These are phyloP conservation scores for Cyclocybe aegerita DNA, from an alignment of 768 basidiomycete species.

Conservation along the genomic window DNA sequence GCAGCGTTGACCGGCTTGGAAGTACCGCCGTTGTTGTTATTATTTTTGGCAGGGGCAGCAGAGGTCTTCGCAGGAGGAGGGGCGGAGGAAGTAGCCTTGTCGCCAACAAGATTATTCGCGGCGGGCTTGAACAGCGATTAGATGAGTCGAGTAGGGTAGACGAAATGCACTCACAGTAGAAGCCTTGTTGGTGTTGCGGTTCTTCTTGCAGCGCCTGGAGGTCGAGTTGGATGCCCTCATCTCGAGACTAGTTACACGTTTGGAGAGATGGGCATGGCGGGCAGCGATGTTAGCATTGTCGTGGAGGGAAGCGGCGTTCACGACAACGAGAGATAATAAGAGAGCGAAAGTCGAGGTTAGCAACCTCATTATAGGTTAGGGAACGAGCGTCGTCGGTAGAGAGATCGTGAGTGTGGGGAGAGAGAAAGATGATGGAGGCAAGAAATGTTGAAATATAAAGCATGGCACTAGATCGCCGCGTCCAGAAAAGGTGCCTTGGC, in stretches of 20 bases:
- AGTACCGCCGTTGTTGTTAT: slow-evolving; percentile 11
- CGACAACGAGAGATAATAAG: slow-evolving; percentile 33
- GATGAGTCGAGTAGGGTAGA: background rate
- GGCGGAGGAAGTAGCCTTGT: slow-evolving; percentile 8
- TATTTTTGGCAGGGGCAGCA: slow-evolving; percentile 6
- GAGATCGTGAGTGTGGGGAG: slow-evolving; percentile 7
- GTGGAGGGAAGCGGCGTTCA: slow-evolving; percentile 32
- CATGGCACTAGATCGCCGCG: background rate
- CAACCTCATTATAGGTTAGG: slow-evolving; percentile 41
- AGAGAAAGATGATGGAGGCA: slow-evolving; percentile 1
- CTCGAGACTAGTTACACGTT: slow-evolving; percentile 21
- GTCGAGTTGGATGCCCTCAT: slow-evolving; percentile 9
- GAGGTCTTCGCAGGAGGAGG: slow-evolving; percentile 4
- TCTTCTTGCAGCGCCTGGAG: slow-evolving; percentile 23
- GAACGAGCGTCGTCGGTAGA: slow-evolving; percentile 8
- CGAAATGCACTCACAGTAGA: slow-evolving; percentile 5
- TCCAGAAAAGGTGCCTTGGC: too few species aligned
- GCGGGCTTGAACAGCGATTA: slow-evolving; percentile 5
- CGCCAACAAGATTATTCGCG: slow-evolving; percentile 5
- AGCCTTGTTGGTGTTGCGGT: background rate
- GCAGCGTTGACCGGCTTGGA: slow-evolving; percentile 8
- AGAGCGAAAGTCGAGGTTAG: slow-evolving; percentile 34
- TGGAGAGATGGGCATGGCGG: slow-evolving; percentile 36
- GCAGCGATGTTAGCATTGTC: slow-evolving; percentile 25
- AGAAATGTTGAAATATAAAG: background rate